phyloP scores from a whole-genome alignment of 805 yeast genomes.

The Candida sithepensis region DNA sequence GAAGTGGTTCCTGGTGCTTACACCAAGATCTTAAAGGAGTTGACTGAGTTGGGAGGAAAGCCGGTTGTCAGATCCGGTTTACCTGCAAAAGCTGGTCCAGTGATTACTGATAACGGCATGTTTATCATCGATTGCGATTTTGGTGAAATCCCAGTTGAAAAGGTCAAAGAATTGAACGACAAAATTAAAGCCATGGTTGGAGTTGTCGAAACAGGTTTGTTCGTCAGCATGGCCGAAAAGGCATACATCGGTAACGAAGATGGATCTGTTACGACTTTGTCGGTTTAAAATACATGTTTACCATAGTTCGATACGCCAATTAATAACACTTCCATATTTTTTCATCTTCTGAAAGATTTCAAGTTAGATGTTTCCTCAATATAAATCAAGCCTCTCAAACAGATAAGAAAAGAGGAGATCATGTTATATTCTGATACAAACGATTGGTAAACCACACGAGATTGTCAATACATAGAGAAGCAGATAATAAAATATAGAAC shows the following conservation, averaged over 20 bases:
- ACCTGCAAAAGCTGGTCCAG: constrained; percentile 93
- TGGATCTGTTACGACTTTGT: constrained; percentile 45
- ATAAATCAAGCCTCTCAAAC: too few species aligned
- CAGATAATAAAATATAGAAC: too few species aligned
- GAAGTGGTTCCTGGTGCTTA: constrained; percentile 91
- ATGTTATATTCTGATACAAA: too few species aligned
- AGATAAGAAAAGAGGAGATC: too few species aligned
- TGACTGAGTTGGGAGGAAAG: constrained; percentile 60
- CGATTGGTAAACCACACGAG: too few species aligned
- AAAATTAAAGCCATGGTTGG: constrained; percentile 78
- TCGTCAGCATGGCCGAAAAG: constrained; percentile 66
- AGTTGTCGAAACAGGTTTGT: constrained; percentile 94
- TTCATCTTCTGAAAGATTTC: too few species aligned
- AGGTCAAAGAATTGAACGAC: constrained; percentile 50
- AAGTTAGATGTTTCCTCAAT: too few species aligned
- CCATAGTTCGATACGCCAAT: background rate
- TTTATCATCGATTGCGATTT: constrained; percentile 91
- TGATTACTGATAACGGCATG: constrained; percentile 93
- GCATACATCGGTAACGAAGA: constrained; percentile 87
- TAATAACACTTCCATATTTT: too few species aligned
- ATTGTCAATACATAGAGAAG: too few species aligned
- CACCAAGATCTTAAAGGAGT: constrained; percentile 66
- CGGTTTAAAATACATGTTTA: constrained; percentile 29
- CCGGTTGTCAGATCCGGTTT: constrained; percentile 80
- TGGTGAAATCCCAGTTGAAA: constrained; percentile 58